Conservation (phyloP, 2,329 filamentous ascomycete species). For the Phaeosphaeriaceae sp. region DNA sequence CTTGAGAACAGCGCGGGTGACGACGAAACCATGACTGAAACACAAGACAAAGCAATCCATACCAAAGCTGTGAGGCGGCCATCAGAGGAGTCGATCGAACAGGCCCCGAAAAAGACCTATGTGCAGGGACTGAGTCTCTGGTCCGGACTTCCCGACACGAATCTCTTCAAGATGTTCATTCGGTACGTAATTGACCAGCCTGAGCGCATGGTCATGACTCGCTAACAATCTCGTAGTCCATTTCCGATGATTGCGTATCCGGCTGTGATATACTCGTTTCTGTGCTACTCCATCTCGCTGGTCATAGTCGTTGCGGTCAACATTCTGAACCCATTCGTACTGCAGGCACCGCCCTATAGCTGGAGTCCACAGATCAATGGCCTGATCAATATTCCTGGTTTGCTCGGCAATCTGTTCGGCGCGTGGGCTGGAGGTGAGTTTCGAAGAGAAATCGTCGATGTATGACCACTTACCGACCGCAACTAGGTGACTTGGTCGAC, state of each 20-base stretch:
- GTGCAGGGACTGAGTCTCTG: slow-evolving; percentile 44
- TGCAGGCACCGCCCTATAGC: slow-evolving; percentile 50
- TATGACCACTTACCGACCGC: not conserved
- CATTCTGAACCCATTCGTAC: slow-evolving; percentile 49
- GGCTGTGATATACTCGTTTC: slow-evolving; percentile 46
- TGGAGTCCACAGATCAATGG: slow-evolving; percentile 47
- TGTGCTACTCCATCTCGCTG: slow-evolving; percentile 47
- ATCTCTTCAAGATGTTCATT: slow-evolving; percentile 44
- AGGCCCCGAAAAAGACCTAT: slow-evolving; percentile 43
- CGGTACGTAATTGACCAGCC: slow-evolving; percentile 2
- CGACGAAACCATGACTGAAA: not conserved
- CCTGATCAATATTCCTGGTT: slow-evolving; percentile 50
- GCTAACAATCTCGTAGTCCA: slow-evolving; percentile 26
- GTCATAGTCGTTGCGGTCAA: slow-evolving; percentile 51
- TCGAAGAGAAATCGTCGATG: not conserved
- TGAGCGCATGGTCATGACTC: not conserved
- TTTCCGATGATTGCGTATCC: slow-evolving; percentile 49
- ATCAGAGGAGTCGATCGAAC: slow-evolving; percentile 3
- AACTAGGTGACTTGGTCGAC: slow-evolving; percentile 52
- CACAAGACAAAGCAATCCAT: slow-evolving; percentile 18
- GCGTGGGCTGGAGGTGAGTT: slow-evolving; percentile 46
- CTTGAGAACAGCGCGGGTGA: slow-evolving; percentile 6
- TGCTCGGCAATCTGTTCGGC: slow-evolving; percentile 54
- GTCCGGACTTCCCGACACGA: slow-evolving; percentile 39
- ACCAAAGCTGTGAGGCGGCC: slow-evolving; percentile 8